Evolutionary conservation across 441 rosid species (phyloP).

Genomic region (Kokia cookei): DNA sequence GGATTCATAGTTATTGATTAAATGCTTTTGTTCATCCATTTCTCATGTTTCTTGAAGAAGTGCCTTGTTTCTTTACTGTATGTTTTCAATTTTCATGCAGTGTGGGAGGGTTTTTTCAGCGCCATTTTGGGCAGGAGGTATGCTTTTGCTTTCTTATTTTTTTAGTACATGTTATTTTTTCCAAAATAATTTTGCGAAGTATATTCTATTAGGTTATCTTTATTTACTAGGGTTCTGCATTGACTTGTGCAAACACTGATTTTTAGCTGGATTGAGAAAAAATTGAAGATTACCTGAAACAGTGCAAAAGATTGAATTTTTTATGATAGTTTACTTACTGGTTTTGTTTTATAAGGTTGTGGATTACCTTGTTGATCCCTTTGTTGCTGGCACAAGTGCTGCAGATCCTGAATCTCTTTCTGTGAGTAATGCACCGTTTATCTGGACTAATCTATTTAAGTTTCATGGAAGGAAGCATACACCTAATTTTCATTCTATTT

Average conservation of each 20-base stretch:
- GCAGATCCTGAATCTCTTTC: conserved; percentile 88
- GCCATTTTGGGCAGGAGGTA: conserved; percentile 98
- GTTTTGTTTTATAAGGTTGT: conserved; percentile 57
- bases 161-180: conserved; percentile 5
- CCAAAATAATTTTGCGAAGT: conserved; percentile 1
- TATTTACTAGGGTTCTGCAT: not conserved
- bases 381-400: conserved; percentile 93
- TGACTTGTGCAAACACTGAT: not conserved
- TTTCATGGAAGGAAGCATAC: conserved; percentile 3
- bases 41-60: conserved; percentile 2
- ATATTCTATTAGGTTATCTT: not conserved
- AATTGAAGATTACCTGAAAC: not conserved
- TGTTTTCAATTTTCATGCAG: conserved; percentile 40
- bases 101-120: conserved; percentile 77
- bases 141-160: conserved; percentile 6
- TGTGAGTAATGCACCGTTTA: conserved; percentile 47
- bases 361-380: conserved; percentile 90
- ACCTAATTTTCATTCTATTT: not conserved
- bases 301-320: not conserved
- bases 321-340: conserved; percentile 8
- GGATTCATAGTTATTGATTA: not conserved
- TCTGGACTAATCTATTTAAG: not conserved
- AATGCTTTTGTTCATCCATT: not conserved
- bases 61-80: conserved; percentile 12
- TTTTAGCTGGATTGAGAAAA: not conserved